Base-by-base conservation (phyloP, 495 filamentous ascomycete species). In the Chaetomium tenue region DNA sequence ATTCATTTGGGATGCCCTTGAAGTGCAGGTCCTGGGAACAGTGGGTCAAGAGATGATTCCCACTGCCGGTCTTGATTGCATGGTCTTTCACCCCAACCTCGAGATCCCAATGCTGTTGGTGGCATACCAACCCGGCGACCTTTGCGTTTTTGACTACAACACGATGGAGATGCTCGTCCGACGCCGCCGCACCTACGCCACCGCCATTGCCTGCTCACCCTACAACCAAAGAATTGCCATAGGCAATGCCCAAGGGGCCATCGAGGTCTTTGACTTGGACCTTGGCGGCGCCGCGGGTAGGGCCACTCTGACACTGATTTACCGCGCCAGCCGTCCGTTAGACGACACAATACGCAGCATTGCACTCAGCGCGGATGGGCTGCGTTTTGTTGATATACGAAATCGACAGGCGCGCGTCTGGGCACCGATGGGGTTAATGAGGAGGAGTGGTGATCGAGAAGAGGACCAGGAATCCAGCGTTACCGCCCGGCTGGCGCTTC, bases 401-500 rank as follows among this genome's bases (percentile, higher is more conserved):
- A 67, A 52, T 6, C 56, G 65, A 25, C 73, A 77, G 56, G 66
- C 53, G 28, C 70, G 72, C 11, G 69, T 77, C 5, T 75, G 75
- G 75, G 75, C 71, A 12, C 75, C 74, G 5, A 61, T 63, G 0
- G 70, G 61, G 9, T 60, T 77, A 23, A 57, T 70, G 6, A 54
- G 68, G 26, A 67, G 63, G 39, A 57, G 53, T 1, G 13, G 25
- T 40, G 18, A 61, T 23, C 25, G 70, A 68, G 46, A 18, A 18
- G 13, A 5, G 16, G 9, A 18, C 40, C 40, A 44, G 56, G 39
- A 65, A 6, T 30, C 58, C 12, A 30, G 56, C 37, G 47, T 47
- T 3, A 26, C 9, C 6, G 39, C 47, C 13, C 12, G 16, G 20
- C 13, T 26, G 39, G 13, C 37, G 5, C 23, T 55, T 23, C 42